Base-by-base conservation (phyloP, 768 basidiomycete genomes). In the Leccinum obscurum region DNA sequence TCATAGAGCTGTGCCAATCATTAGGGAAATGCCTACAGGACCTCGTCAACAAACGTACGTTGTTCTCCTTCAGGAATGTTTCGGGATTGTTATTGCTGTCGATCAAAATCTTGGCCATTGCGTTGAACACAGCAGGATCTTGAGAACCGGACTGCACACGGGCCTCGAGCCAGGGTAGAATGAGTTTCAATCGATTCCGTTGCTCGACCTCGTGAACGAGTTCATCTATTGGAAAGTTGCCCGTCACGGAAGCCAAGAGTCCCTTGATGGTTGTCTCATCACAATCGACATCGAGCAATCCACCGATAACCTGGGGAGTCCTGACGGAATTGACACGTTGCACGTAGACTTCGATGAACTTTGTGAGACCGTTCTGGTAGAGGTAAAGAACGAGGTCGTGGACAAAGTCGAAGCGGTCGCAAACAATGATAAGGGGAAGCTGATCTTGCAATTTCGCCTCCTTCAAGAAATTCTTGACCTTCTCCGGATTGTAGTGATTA, bases 401-500 rank as follows among this genome's bases (percentile, higher is more conserved):
- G 11, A 99, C 96, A 69, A 98, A 98, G 82, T 97, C 96, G 82
- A 98, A 99, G 41, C 97, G 94, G 74, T 99, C 97, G 83, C 97
- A 98, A 68, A 99, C 97, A 65, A 99, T 98, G 81, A 98, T 99
- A 67, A 99, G 88, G 4, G 97, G 97, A 39, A 99, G 87, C 73
- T 98, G 97, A 72, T 98, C 97, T 39, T 87, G 78, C 30, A 99
- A 87, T 70, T 97, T 95, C 69, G 97, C 95, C 72, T 99, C 97
- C 77, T 98, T 98, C 75, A 98, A 86, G 89, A 98, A 98, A 78
- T 99, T 99, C 84, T 99, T 98, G 84, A 98, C 97, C 77, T 99
- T 99, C 81, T 99, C 97, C 1, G 97, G 93, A 76, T 95, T 98
- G 83, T 98, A 98, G 77, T 81, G 82, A 77, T 98, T 98, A 75